Evolutionary conservation across 2,329 filamentous ascomycete species (phyloP), one percentile per base, ranked within the genome.

Genomic region (Xylaria sp.): DNA sequence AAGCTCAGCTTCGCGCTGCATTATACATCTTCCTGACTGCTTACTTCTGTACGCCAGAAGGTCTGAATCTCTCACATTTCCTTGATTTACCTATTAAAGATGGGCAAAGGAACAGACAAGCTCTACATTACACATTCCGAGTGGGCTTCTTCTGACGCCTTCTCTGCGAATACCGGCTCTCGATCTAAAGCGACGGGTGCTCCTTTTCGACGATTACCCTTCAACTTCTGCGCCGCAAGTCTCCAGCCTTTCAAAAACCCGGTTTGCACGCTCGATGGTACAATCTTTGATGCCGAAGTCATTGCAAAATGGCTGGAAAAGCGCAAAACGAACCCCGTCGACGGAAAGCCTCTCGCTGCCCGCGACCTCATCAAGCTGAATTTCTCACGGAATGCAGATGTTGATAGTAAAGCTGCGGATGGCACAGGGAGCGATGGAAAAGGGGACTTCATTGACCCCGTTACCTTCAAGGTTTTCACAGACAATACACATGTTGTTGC

Each of bases 401-500:
- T 82, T 49, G 82, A 86, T 71, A 81, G 82, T 2, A 80, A 83
- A 45, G 77, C 78, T 67, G 81, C 81, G 9, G 78, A 80, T 45
- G 83, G 81, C 2, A 70, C 80, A 10, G 73, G 68, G 13, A 81
- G 81, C 69, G 86, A 88, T 69, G 85, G 83, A 17, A 84, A 86
- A 67, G 92, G 89, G 60, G 96, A 98, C 74, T 92, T 96, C 75
- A 93, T 98, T 69, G 96, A 99, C 75, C 96, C 96, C 0, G 95
- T 99, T 53, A 97, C 94, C 0, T 98, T 92, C 85, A 99, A 99
- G 79, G 92, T 97, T 9, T 93, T 99, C 75, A 99, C 96, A 53
- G 94, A 99, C 78, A 98, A 98, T 79, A 98, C 96, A 3, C 96
- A 98, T 79, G 93, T 99, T 65, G 93, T 98, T 51, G 95, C 94